A percentile compares a stretch with the other conserved stretches of the same genome.
These are phyloP conservation scores for Pseudocercospora eumusae DNA, from an alignment of 2,329 filamentous ascomycete species.

Conservation along the genomic window DNA sequence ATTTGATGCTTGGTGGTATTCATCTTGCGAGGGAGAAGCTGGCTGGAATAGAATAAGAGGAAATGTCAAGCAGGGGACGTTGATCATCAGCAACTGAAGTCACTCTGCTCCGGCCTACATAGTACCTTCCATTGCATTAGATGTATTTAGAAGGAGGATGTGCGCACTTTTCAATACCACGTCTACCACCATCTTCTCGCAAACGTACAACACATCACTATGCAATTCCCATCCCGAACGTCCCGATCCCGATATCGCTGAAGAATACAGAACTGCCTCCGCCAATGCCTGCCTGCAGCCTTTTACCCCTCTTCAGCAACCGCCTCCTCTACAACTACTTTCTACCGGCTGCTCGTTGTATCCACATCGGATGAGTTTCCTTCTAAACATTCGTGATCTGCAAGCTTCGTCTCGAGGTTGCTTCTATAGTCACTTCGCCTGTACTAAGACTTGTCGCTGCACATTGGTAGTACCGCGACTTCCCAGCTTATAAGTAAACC, in stretches of 20 bases:
- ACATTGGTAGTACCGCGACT: not conserved
- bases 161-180: not conserved
- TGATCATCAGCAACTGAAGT: constrained; percentile 8
- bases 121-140: not conserved
- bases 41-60: not conserved
- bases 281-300: not conserved
- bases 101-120: constrained; percentile 5
- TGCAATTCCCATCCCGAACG: not conserved
- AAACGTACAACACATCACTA: not conserved
- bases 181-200: not conserved
- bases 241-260: not conserved
- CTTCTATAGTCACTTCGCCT: not conserved
- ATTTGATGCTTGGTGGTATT: constrained; percentile 30
- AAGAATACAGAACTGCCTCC: not conserved
- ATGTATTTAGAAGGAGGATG: too few relatives aligned
- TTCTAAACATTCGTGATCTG: not conserved
- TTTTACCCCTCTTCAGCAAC: constrained; percentile 21
- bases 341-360: not conserved
- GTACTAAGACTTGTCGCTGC: not conserved
- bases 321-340: not conserved
- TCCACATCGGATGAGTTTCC: not conserved
- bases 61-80: not conserved
- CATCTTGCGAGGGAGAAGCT: constrained; percentile 23
- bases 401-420: constrained; percentile 18
- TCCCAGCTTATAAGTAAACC: too few relatives aligned